Evolutionary conservation across 768 basidiomycete species (phyloP), one percentile per base, ranked within the genome.

Genomic region (Boletus rubescentipes): DNA sequence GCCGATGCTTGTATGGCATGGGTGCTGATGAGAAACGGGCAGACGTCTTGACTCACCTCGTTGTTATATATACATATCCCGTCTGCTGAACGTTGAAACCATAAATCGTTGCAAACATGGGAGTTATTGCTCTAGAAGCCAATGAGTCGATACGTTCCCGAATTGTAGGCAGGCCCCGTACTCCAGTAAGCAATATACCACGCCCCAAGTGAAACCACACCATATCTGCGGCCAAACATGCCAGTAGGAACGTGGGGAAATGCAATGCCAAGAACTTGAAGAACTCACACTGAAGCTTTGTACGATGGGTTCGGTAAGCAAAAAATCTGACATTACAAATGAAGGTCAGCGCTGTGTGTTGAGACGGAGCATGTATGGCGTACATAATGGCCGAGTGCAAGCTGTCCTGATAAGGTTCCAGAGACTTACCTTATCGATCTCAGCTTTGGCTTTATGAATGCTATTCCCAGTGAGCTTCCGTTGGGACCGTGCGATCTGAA

Each of bases 191-290:
- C 82, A 83, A 59, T 80, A 93, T 23, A 85, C 67, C 1, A 90
- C 79, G 0, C 89, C 90, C 89, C 89, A 93, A 0, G 79, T 78
- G 51, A 91, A 83, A 38, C 84, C 83, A 29, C 79, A 67, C 85
- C 85, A 87, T 12, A 86, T 55, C 84, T 88, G 63, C 5, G 29
- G 34, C 20, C 20, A 47, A 45, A 10, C 4, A 31, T 18, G 16
- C 54, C 43, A 34, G 9, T 21, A 2, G 7, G 23, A 18, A 32
- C n/a, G n/a, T n/a, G 9, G 9, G 9, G 14, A n/a, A 40, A 39
- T 3, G 4, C 21, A 41, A 35, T 8, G 5, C 20, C 18, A 29
- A 29, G n/a, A n/a, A n/a, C n/a, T n/a, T n/a, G 18, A 12, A 18
- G 30, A 46, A 72, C 81, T 53, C 55, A 87, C 87, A 59, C 82